Evolutionary conservation across 2,329 filamentous ascomycete genomes (phyloP).

Genomic region (Ceratocystis albifundus): DNA sequence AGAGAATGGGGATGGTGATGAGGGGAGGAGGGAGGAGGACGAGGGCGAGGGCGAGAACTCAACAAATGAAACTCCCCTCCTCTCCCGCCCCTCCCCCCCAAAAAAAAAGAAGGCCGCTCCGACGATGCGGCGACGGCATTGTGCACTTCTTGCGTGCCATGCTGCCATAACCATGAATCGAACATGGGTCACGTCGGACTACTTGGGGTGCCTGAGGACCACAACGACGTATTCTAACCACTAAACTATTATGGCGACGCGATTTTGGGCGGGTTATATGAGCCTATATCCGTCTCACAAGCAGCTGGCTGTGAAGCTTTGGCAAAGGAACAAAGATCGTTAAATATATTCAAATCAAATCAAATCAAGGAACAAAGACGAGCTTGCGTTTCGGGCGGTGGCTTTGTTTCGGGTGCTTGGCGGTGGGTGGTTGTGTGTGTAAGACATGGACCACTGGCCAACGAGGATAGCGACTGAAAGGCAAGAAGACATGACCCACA

Average conservation of each 20-base stretch:
- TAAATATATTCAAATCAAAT: too few relatives aligned
- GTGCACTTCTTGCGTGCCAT: too few relatives aligned
- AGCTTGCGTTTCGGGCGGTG: not conserved
- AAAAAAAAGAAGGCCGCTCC: not conserved
- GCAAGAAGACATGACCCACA: not conserved
- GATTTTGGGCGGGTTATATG: not conserved
- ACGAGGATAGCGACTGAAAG: not conserved
- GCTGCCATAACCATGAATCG: conserved; percentile 22
- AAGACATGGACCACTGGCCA: not conserved
- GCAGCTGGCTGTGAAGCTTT: not conserved
- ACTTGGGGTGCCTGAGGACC: not conserved
- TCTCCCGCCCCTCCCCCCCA: too few relatives aligned
- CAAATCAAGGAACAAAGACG: not conserved
- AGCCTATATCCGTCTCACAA: not conserved
- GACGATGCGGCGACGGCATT: not conserved
- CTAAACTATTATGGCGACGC: conserved; percentile 18
- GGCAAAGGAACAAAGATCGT: too few relatives aligned
- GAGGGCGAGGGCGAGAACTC: not conserved
- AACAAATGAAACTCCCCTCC: too few relatives aligned
- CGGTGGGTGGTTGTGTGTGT: not conserved
- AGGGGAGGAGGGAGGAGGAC: not conserved
- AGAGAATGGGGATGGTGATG: not conserved
- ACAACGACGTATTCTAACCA: conserved; percentile 21
- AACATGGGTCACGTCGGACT: conserved; percentile 21
- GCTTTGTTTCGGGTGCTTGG: not conserved